Base-by-base conservation (phyloP, 2,329 filamentous ascomycete genomes). In the Annulohypoxylon truncatum region DNA sequence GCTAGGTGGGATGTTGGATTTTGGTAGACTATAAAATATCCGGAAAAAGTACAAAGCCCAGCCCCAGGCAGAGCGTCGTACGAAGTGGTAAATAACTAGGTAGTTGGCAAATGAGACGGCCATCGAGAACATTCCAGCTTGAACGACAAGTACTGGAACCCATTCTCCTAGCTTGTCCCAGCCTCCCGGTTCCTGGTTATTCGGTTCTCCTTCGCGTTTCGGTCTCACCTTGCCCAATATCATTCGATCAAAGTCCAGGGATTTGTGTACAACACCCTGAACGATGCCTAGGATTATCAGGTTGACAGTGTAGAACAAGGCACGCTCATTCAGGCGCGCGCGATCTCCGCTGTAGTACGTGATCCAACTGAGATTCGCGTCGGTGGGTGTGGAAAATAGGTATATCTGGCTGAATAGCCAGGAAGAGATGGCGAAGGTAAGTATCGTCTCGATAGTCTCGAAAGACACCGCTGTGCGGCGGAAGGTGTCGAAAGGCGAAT, bases 381-480 rank as follows among this genome's bases (percentile, higher is more conserved):
- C 79, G 15, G 82, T 80, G 20, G 89, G 81, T 54, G 86, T 83
- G 3, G 90, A 91, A 86, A 89, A 93, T 20, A 96, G 87, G 76
- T 93, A 97, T 35, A 95, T 84, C 74, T 94, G 90, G 74, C 89
- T 90, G 77, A 95, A 97, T 70, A 93, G 81, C 80, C 88, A 91
- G 58, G 91, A 92, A 3, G 94, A 97, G 58, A 92, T 82, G 33
- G 85, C 74, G 78, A 97, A 97, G 81, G 92, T 94, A 61, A 89
- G 83, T 48, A 92, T 78, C 0, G 93, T 94, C 76, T 93, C 87
- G 61, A 90, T 76, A 4, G 91, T 89, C 64, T 88, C 84, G 33
- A 88, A 79, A 18, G 84, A 87, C 22, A 89, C 79, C 8, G 88
- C 81, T 69, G 86, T 84, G 66, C 83, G 83, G 59, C 79, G 80